phyloP scores from a whole-genome alignment of 108 stramenopile species.

The Pelagomonas calceolata region DNA sequence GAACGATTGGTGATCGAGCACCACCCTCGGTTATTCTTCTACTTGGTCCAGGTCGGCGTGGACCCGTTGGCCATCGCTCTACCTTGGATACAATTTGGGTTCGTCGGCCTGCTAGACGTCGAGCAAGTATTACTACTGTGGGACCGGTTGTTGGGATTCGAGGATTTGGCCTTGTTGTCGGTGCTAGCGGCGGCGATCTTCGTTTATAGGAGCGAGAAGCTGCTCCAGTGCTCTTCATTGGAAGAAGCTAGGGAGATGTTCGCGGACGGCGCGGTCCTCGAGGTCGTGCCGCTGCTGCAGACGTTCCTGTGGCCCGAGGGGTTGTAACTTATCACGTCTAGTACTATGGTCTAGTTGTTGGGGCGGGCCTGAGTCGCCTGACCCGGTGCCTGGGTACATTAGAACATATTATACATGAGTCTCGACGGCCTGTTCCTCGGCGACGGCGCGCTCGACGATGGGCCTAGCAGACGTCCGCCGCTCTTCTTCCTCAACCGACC shows the following conservation, averaged over 20 bases:
- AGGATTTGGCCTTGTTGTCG: conserved; percentile 28
- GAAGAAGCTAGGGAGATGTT: conserved; percentile 21
- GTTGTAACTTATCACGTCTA: too few species aligned
- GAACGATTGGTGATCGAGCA: conserved; percentile 14
- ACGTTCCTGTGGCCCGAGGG: conserved; percentile 30
- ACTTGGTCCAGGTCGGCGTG: conserved; percentile 19
- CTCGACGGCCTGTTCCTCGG: too few species aligned
- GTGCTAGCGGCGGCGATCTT: conserved; percentile 36
- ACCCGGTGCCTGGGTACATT: too few species aligned
- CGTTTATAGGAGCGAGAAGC: conserved; percentile 19
- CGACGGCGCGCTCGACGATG: too few species aligned
- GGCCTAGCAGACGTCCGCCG: too few species aligned
- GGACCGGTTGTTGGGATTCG: conserved; percentile 39
- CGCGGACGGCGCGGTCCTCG: conserved; percentile 20
- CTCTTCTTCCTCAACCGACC: too few species aligned
- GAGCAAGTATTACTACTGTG: conserved; percentile 40
- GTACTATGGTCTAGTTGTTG: too few species aligned
- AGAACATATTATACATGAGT: too few species aligned
- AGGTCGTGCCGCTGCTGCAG: conserved; percentile 32
- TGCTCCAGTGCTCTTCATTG: conserved; percentile 10
- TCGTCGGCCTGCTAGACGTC: conserved; percentile 32
- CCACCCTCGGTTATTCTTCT: conserved; percentile 2
- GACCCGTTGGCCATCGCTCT: conserved; percentile 28
- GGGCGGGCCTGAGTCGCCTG: too few species aligned
- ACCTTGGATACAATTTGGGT: conserved; percentile 42